phyloP scores from a whole-genome alignment of 352 stramenopile genomes.

The Elongisporangium anandrum region DNA sequence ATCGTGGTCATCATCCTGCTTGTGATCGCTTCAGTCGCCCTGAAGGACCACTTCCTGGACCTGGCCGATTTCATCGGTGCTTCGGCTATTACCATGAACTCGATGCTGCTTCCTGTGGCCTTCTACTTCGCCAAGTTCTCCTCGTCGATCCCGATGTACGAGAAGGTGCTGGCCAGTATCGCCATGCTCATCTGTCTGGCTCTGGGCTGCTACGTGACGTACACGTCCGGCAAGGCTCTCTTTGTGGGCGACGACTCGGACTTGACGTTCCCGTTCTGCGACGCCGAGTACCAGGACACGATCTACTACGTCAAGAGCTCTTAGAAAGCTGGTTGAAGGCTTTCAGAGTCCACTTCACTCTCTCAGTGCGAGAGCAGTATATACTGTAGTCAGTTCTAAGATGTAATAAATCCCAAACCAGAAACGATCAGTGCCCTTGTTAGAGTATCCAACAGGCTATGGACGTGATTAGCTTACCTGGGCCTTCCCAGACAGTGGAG shows the following conservation, averaged over 20 bases:
- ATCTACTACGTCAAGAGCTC: slow-evolving; percentile 35
- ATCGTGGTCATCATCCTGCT: slow-evolving; percentile 39
- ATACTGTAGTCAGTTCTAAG: neutral
- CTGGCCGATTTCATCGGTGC: slow-evolving; percentile 34
- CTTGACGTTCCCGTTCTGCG: slow-evolving; percentile 53
- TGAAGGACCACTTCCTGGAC: slow-evolving; percentile 26
- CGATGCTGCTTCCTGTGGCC: slow-evolving; percentile 20
- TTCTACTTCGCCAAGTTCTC: slow-evolving; percentile 24
- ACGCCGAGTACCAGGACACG: slow-evolving; percentile 36
- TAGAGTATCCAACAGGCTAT: neutral
- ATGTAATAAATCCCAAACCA: neutral
- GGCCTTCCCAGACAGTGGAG: no score
- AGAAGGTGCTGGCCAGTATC: slow-evolving; percentile 14
- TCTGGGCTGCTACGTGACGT: slow-evolving; percentile 17
- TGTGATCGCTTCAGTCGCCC: slow-evolving; percentile 20
- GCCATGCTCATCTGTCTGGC: slow-evolving; percentile 16
- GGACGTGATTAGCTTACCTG: no score
- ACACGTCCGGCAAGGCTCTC: slow-evolving; percentile 8
- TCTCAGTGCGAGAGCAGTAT: neutral
- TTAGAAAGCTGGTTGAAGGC: slow-evolving; percentile 2
- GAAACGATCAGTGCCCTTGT: neutral
- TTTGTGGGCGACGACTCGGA: slow-evolving; percentile 15
- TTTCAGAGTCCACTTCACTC: neutral
- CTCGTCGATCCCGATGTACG: slow-evolving; percentile 14
- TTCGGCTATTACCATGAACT: slow-evolving; percentile 21